Percentiles rank a stretch among this genome's conserved stretches.
phyloP scores from a whole-genome alignment of 768 basidiomycete genomes.

The Zangia roseola region DNA sequence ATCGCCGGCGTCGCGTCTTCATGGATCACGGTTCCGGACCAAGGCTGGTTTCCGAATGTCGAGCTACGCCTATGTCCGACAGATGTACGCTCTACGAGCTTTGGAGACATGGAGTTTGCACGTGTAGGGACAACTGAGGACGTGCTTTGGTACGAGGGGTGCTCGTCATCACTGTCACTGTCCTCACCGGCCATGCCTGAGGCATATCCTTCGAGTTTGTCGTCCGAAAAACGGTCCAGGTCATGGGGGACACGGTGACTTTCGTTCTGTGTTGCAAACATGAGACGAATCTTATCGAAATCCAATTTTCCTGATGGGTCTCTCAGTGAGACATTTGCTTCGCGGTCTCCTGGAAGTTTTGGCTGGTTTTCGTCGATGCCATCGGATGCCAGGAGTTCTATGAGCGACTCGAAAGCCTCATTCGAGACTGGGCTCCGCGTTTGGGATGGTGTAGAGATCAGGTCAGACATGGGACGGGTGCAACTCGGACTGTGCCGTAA shows the following conservation, averaged over 20 bases:
- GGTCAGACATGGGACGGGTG: conserved; percentile 17
- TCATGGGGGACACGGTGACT: too few species aligned
- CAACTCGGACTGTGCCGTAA: not conserved
- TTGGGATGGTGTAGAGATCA: conserved; percentile 24
- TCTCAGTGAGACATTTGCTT: conserved; percentile 14
- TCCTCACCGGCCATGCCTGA: conserved; percentile 1
- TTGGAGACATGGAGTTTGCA: conserved; percentile 17
- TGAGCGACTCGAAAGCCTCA: conserved; percentile 27
- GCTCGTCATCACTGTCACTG: conserved; percentile 20
- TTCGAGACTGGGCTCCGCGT: conserved; percentile 16
- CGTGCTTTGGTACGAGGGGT: conserved; percentile 1
- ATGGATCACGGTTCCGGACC: conserved; percentile 10
- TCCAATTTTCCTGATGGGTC: conserved; percentile 32
- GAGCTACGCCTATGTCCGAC: conserved; percentile 21
- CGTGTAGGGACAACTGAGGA: conserved; percentile 11
- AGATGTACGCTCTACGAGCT: not conserved
- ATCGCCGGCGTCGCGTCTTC: conserved; percentile 4
- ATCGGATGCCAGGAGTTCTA: conserved; percentile 32
- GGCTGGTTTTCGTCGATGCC: conserved; percentile 16
- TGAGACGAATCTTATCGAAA: conserved; percentile 29
- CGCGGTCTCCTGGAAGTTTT: not conserved
- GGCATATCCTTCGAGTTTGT: not conserved
- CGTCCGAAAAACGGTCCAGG: not conserved
- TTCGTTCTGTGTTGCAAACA: conserved; percentile 23
- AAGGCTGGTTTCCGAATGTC: conserved; percentile 22